phyloP scores from a whole-genome alignment of 495 filamentous ascomycete species.

The Collariella sp. region DNA sequence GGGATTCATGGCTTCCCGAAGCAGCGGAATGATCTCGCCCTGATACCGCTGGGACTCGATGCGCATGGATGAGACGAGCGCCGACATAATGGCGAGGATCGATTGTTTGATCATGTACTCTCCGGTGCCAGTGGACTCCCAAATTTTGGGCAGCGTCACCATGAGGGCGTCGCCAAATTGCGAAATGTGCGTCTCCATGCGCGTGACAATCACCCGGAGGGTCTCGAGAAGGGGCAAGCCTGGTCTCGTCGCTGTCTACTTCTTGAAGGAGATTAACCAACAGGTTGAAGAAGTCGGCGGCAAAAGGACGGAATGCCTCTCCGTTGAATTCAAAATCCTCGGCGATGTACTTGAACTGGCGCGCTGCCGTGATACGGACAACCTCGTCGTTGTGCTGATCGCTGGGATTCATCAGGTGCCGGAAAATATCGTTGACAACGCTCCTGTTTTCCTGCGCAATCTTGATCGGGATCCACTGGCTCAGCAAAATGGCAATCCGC shows the following conservation, averaged over 20 bases:
- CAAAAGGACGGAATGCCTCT: constrained; percentile 63
- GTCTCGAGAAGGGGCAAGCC: constrained; percentile 80
- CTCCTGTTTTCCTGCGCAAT: constrained; percentile 52
- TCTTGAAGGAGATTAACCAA: constrained; percentile 71
- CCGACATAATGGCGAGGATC: constrained; percentile 72
- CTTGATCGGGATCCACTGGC: constrained; percentile 80
- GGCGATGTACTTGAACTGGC: constrained; percentile 68
- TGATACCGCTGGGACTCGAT: constrained; percentile 65
- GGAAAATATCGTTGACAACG: constrained; percentile 81
- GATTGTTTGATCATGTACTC: constrained; percentile 82
- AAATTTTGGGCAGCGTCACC: constrained; percentile 67
- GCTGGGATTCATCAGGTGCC: constrained; percentile 68
- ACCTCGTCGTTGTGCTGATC: constrained; percentile 82
- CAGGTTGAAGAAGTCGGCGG: constrained; percentile 54
- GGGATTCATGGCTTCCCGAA: constrained; percentile 66
- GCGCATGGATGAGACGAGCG: constrained; percentile 71
- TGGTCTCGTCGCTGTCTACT: constrained; percentile 76
- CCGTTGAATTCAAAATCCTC: constrained; percentile 74
- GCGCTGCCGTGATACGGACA: constrained; percentile 82
- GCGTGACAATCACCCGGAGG: constrained; percentile 65
- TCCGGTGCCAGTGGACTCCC: constrained; percentile 72
- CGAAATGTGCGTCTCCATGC: constrained; percentile 65
- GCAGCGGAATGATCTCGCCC: constrained; percentile 63
- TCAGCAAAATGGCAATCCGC: constrained; percentile 76
- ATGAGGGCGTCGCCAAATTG: constrained; percentile 77